Conservation (phyloP, 192 early-diverging fungal genomes). For the Kickxella alabastrina region DNA sequence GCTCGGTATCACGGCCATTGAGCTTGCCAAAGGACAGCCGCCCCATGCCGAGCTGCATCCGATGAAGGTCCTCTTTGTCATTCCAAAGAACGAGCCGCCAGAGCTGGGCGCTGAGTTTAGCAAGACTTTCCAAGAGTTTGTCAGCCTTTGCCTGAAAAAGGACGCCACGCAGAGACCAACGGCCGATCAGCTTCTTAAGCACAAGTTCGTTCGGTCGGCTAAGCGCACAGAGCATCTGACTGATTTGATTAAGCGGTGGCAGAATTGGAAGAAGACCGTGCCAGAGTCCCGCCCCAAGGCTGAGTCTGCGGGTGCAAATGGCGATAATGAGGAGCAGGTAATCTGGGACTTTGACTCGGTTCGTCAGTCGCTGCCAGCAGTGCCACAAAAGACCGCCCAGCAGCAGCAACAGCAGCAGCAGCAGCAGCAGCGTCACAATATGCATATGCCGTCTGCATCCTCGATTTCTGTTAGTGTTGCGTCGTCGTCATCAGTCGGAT, state of each 20-base stretch:
- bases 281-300: constrained; percentile 43
- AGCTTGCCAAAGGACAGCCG: constrained; percentile 89
- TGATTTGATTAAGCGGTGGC: constrained; percentile 80
- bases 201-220: constrained; percentile 79
- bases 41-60: constrained; percentile 92
- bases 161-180: constrained; percentile 82
- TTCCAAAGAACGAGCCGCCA: constrained; percentile 88
- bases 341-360: constrained; percentile 50
- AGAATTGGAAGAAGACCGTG: constrained; percentile 66
- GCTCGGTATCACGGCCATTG: constrained; percentile 94
- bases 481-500: constrained; percentile 11
- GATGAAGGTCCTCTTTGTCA: constrained; percentile 92
- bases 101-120: constrained; percentile 71
- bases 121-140: constrained; percentile 86
- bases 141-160: constrained; percentile 79
- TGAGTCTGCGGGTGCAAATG: constrained; percentile 11
- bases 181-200: constrained; percentile 83
- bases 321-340: constrained; percentile 33
- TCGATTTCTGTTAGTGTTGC: constrained; percentile 9
- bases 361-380: constrained; percentile 37
- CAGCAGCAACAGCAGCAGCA: constrained; percentile 9
- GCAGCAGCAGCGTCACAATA: constrained; percentile 1
- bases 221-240: constrained; percentile 83
- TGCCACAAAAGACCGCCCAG: constrained; percentile 24
- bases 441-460: constrained; percentile 10